Conservation (phyloP, 257 asterid genomes). For the Eucommia ulmoides region DNA sequence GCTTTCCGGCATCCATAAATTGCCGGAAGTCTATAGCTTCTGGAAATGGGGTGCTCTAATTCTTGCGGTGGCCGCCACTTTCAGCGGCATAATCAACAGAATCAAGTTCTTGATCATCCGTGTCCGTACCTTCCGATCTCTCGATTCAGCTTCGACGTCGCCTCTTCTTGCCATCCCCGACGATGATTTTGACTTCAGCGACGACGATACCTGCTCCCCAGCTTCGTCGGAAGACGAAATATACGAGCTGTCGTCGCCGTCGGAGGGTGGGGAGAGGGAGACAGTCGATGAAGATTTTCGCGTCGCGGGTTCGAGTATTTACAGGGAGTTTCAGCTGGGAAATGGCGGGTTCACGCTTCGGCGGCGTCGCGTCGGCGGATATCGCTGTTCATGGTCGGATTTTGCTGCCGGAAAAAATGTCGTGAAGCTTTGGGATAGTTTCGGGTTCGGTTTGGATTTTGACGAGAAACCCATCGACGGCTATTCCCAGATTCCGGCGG, state of each 20-base stretch:
- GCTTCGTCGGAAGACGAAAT: conserved; percentile 30
- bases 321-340: conserved; percentile 12
- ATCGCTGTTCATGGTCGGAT: conserved; percentile 28
- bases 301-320: conserved; percentile 30
- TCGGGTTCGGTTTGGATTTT: conserved; percentile 31
- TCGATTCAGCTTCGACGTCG: conserved; percentile 12
- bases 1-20: conserved; percentile 16
- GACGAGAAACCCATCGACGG: neutral
- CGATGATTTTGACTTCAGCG: conserved; percentile 42
- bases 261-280: conserved; percentile 4
- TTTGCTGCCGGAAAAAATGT: conserved; percentile 49
- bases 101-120: conserved; percentile 38
- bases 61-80: conserved; percentile 55
- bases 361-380: conserved; percentile 17
- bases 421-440: conserved; percentile 82
- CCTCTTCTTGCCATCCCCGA: conserved; percentile 20
- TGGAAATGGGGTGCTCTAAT: conserved; percentile 92
- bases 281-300: conserved; percentile 27
- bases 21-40: conserved; percentile 25
- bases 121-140: conserved; percentile 30
- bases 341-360: conserved; percentile 26
- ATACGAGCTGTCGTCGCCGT: conserved; percentile 21
- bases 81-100: conserved; percentile 42
- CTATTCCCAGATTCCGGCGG: neutral
- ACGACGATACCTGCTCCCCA: conserved; percentile 32